Evolutionary conservation across 306 rosid genomes (phyloP).

Genomic region (Parietaria judaica): DNA sequence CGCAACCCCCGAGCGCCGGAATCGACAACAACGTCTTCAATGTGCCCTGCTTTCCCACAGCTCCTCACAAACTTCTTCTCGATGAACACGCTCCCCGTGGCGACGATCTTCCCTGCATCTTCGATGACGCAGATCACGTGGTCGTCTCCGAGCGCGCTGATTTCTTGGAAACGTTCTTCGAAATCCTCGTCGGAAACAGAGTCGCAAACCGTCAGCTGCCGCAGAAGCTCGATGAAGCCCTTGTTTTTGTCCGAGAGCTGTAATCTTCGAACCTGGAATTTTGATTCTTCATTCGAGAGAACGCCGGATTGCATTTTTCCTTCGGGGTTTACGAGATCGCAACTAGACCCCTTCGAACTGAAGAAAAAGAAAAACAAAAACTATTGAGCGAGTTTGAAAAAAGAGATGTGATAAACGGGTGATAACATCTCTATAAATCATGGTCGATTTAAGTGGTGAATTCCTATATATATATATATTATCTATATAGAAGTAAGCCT

Average conservation of each 20-base stretch:
- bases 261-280: conserved; percentile 36
- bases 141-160: conserved; percentile 47
- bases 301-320: conserved; percentile 5
- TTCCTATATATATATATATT: no score
- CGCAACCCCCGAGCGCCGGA: conserved; percentile 46
- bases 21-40: conserved; percentile 81
- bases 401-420: no score
- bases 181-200: conserved; percentile 56
- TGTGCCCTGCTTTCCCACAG: conserved; percentile 68
- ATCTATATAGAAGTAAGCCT: no score
- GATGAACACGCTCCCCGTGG: conserved; percentile 56
- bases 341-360: background rate
- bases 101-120: conserved; percentile 54
- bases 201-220: conserved; percentile 64
- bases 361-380: background rate
- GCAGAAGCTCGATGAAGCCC: conserved; percentile 63
- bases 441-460: no score
- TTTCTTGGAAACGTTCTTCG: conserved; percentile 53
- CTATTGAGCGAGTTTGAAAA: background rate
- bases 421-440: no score
- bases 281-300: conserved; percentile 20
- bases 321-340: background rate
- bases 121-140: conserved; percentile 60
- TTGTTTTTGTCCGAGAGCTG: conserved; percentile 62
- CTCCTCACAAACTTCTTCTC: conserved; percentile 62